Conservation (phyloP, 2,329 filamentous ascomycete genomes). For the Lachnellula occidentalis region DNA sequence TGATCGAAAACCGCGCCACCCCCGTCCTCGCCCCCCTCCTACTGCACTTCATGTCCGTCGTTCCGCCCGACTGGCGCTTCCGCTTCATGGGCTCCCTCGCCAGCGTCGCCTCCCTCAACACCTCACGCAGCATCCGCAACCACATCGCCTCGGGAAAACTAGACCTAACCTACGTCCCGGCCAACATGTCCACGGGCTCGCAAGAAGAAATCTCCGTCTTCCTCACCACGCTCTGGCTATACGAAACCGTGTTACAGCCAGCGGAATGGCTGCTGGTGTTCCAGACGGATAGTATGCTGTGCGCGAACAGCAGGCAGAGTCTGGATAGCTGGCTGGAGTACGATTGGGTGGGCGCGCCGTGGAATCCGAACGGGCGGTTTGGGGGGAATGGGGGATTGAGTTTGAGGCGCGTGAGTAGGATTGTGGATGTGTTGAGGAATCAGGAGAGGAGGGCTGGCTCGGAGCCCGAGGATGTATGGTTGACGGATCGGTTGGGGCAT, state of each 20-base stretch:
- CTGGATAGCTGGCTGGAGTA: conserved; percentile 27
- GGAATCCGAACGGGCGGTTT: conserved; percentile 28
- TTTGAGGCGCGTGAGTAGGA: conserved; percentile 46
- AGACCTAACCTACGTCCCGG: conserved; percentile 46
- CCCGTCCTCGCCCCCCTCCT: conserved; percentile 47
- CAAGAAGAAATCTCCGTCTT: conserved; percentile 50
- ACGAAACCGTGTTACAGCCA: conserved; percentile 42
- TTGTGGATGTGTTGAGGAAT: conserved; percentile 45
- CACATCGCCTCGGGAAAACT: conserved; percentile 36
- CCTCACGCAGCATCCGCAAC: conserved; percentile 40
- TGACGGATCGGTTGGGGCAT: conserved; percentile 46
- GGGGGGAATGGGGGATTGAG: conserved; percentile 35
- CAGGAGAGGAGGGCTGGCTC: conserved; percentile 40
- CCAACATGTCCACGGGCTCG: conserved; percentile 43
- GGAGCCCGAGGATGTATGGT: conserved; percentile 53
- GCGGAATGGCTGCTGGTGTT: conserved; percentile 52
- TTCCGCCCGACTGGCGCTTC: conserved; percentile 53
- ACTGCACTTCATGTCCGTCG: conserved; percentile 51
- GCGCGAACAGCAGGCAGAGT: conserved; percentile 44
- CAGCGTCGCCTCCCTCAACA: conserved; percentile 41
- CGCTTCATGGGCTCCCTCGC: conserved; percentile 48
- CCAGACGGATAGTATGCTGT: conserved; percentile 52
- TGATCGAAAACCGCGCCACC: conserved; percentile 48
- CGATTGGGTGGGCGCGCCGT: conserved; percentile 34
- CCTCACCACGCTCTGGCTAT: conserved; percentile 47